Evolutionary conservation across 1,284 basidiomycete species (phyloP).

Genomic region (Rhodotorula sp.): DNA sequence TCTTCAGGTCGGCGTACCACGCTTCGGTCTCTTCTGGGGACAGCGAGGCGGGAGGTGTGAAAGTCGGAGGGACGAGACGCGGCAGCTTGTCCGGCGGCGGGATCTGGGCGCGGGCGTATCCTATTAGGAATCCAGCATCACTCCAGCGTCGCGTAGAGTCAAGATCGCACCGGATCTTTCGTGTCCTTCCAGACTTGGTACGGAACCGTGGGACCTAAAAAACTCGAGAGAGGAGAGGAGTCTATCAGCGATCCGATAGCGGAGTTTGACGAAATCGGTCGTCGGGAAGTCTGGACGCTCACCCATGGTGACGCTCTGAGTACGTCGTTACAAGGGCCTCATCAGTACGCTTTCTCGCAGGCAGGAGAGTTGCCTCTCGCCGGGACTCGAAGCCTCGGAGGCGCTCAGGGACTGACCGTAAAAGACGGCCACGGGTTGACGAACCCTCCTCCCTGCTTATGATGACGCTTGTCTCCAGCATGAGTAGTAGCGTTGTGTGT

Average conservation of each 20-base stretch:
- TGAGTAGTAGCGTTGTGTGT: neutral
- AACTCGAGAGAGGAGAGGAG: no score
- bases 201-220: neutral
- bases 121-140: neutral
- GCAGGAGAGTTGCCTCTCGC: no score
- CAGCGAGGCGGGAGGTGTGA: slow-evolving; percentile 5
- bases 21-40: slow-evolving; percentile 2
- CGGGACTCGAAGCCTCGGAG: no score
- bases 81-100: slow-evolving; percentile 37
- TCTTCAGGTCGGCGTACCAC: slow-evolving; percentile 55
- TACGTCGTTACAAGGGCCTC: no score
- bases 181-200: slow-evolving; percentile 1
- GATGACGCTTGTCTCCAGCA: slow-evolving; percentile 25
- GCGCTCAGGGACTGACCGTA: slow-evolving; percentile 5
- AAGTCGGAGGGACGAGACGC: slow-evolving; percentile 29
- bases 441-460: slow-evolving; percentile 31
- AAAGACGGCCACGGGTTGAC: slow-evolving; percentile 36
- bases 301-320: neutral
- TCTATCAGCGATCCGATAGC: no score
- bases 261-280: no score
- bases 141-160: no score
- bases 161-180: neutral
- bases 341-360: no score
- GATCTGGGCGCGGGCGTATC: slow-evolving; percentile 8
- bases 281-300: neutral